phyloP scores from a whole-genome alignment of 1,284 basidiomycete genomes.

The Fomes fomentarius region DNA sequence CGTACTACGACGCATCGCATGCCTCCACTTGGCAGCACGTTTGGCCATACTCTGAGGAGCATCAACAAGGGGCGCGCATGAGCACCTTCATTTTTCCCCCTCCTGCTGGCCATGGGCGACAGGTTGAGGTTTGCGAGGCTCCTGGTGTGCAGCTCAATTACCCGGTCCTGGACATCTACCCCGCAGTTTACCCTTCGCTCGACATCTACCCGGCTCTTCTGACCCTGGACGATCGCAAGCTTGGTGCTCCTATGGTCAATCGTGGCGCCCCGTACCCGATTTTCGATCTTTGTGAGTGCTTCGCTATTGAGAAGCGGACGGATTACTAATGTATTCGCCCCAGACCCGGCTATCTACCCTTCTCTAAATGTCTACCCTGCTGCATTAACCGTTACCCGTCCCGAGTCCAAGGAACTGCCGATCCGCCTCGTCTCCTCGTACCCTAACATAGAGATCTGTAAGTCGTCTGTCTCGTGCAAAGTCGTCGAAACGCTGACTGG shows the following conservation, averaged over 20 bases:
- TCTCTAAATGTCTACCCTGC: slow-evolving; percentile 33
- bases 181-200: slow-evolving; percentile 42
- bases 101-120: not conserved
- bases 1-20: slow-evolving; percentile 1
- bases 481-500: not conserved
- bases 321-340: not conserved
- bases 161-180: slow-evolving; percentile 38
- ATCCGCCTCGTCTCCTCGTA: slow-evolving; percentile 4
- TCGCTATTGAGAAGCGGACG: not conserved
- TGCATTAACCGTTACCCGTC: slow-evolving; percentile 3
- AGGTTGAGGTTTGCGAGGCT: not conserved
- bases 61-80: slow-evolving; percentile 7
- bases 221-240: slow-evolving; percentile 12
- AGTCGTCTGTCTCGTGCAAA: not conserved
- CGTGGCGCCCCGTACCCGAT: slow-evolving; percentile 30
- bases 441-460: slow-evolving; percentile 17
- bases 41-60: slow-evolving; percentile 18
- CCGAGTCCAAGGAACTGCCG: slow-evolving; percentile 1
- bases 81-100: slow-evolving; percentile 28
- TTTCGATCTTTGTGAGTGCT: slow-evolving; percentile 38
- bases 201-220: slow-evolving; percentile 30
- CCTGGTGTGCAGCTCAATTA: slow-evolving; percentile 18
- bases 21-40: slow-evolving; percentile 19
- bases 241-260: slow-evolving; percentile 5
- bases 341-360: slow-evolving; percentile 32